Evolutionary conservation across 2,329 filamentous ascomycete genomes (phyloP).

Genomic region (Orbilia oligospora): DNA sequence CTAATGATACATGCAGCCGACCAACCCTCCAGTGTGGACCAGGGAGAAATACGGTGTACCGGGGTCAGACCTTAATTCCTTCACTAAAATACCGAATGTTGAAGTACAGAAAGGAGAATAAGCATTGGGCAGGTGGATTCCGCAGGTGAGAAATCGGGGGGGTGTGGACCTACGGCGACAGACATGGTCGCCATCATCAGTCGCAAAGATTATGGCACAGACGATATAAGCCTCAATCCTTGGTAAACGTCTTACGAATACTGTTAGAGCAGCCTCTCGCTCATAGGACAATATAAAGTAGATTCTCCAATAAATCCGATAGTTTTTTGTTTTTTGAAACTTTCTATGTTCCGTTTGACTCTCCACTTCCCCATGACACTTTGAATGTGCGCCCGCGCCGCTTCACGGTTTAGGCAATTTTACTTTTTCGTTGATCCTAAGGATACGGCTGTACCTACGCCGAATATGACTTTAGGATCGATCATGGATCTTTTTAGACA

Average conservation of each 20-base stretch:
- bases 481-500: slow-evolving; percentile 16
- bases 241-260: slow-evolving; percentile 40
- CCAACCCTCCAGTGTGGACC: slow-evolving; percentile 48
- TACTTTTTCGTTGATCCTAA: slow-evolving; percentile 36
- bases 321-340: slow-evolving; percentile 19
- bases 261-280: slow-evolving; percentile 9
- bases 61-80: slow-evolving; percentile 55
- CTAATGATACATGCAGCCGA: slow-evolving; percentile 61
- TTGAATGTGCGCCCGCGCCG: slow-evolving; percentile 20
- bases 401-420: slow-evolving; percentile 12
- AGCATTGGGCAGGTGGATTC: slow-evolving; percentile 57
- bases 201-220: slow-evolving; percentile 49
- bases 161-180: slow-evolving; percentile 27
- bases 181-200: slow-evolving; percentile 50
- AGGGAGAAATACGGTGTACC: slow-evolving; percentile 44
- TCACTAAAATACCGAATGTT: slow-evolving; percentile 32
- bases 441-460: slow-evolving; percentile 14
- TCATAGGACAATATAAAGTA: slow-evolving; percentile 37
- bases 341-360: slow-evolving; percentile 25
- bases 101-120: slow-evolving; percentile 30
- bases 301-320: slow-evolving; percentile 2
- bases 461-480: slow-evolving; percentile 20
- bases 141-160: slow-evolving; percentile 57
- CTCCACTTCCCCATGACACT: slow-evolving; percentile 45
- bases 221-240: slow-evolving; percentile 50